These are phyloP conservation scores for Chalciporus piperatus DNA, from an alignment of 768 basidiomycete species.

Conservation along the genomic window DNA sequence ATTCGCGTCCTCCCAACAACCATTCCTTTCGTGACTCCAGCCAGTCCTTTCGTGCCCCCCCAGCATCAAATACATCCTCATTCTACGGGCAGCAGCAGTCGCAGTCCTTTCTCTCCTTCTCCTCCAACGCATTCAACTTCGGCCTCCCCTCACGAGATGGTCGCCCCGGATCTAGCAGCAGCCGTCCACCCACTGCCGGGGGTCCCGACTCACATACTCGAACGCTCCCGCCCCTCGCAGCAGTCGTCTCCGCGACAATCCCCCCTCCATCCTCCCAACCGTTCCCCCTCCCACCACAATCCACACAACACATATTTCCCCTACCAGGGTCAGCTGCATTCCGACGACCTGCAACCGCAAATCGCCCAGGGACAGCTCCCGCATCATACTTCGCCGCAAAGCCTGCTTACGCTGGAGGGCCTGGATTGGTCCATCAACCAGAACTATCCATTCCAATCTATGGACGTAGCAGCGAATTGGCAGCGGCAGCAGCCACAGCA, in stretches of 20 bases:
- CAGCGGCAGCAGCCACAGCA: constrained; percentile 29
- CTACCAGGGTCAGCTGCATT: constrained; percentile 52
- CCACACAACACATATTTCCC: constrained; percentile 52
- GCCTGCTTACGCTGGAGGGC: constrained; percentile 47
- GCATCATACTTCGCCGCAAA: constrained; percentile 55
- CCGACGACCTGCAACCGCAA: constrained; percentile 57
- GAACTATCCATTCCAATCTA: constrained; percentile 40
- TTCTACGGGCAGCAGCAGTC: constrained; percentile 41
- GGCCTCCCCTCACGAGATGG: constrained; percentile 39
- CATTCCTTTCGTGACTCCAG: constrained; percentile 80
- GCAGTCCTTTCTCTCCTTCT: constrained; percentile 71
- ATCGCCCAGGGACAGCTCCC: constrained; percentile 70
- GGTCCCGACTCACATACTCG: constrained; percentile 41
- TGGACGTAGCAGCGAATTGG: constrained; percentile 41
- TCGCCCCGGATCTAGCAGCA: constrained; percentile 47
- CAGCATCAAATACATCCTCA: constrained; percentile 40
- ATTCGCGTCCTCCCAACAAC: constrained; percentile 38
- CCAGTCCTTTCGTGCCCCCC: constrained; percentile 79
- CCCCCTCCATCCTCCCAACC: constrained; percentile 41
- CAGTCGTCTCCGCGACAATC: constrained; percentile 75
- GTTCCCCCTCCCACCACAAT: constrained; percentile 40
- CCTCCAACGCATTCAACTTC: constrained; percentile 47
- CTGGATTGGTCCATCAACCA: constrained; percentile 52
- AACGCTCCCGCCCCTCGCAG: constrained; percentile 71
- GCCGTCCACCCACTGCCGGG: constrained; percentile 54